Evolutionary conservation across 2,329 filamentous ascomycete species (phyloP).

Genomic region (Diplodia seriata): DNA sequence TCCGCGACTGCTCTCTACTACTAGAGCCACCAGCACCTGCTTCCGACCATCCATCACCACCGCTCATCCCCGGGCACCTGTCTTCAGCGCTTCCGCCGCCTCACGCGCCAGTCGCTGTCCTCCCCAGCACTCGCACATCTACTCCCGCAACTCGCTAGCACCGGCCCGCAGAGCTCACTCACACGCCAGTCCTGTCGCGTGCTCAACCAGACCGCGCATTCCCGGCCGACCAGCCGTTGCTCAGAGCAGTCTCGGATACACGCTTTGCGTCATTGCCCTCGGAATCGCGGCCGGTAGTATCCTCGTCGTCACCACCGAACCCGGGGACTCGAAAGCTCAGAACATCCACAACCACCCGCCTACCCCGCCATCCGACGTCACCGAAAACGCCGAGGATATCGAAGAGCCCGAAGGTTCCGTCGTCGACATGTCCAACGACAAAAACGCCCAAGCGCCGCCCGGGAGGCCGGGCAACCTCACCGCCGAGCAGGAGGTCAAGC

Average conservation of each 20-base stretch:
- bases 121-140: background rate
- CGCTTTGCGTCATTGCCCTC: constrained; percentile 42
- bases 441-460: constrained; percentile 57
- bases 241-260: constrained; percentile 39
- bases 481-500: constrained; percentile 84
- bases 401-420: background rate
- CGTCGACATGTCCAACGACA: constrained; percentile 38
- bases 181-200: background rate
- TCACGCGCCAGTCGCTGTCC: constrained; percentile 4
- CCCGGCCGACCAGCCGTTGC: constrained; percentile 5
- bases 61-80: background rate
- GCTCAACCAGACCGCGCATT: constrained; percentile 6
- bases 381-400: constrained; percentile 12
- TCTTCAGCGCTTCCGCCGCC: background rate
- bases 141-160: background rate
- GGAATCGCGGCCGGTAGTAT: constrained; percentile 45
- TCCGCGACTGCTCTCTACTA: constrained; percentile 11
- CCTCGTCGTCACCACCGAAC: constrained; percentile 36
- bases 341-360: background rate
- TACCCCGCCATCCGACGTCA: constrained; percentile 33
- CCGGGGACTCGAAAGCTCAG: constrained; percentile 22
- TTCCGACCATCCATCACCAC: constrained; percentile 11
- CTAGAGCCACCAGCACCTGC: constrained; percentile 2
- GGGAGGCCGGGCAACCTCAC: constrained; percentile 88
- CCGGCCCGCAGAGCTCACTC: background rate